Evolutionary conservation across 2,329 filamentous ascomycete species (phyloP), one percentile per base, ranked within the genome.

Genomic region (Xenoacremonium recifei): DNA sequence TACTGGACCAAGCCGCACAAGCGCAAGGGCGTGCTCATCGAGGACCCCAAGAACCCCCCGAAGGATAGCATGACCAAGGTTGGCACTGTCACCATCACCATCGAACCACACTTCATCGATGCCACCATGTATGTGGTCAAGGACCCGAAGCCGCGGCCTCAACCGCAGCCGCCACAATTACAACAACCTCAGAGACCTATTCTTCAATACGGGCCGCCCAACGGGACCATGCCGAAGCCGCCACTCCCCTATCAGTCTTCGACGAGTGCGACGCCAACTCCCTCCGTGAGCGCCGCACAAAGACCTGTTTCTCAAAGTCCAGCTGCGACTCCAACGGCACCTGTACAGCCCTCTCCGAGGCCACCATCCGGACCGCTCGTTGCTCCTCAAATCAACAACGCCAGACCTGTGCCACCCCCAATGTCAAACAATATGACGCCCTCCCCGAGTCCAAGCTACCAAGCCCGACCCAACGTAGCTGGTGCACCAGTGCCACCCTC

Each of bases 21-120:
- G 65, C 78, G 79, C 48, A 87, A 85, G 62, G 81, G 83, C 32
- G 76, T 79, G 3, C 63, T 81, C 18, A 75, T 77, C 40, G 82
- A 84, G 53, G 79, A 83, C 38, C 71, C 77, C 5, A 80, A 82
- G 52, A 87, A 87, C 54, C 84, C 83, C 2, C 68, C 82, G 48
- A 82, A 86, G 63, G 79, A 89, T 34, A 82, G 76, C 48, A 88
- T 89, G 82, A 72, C 76, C 50, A 87, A 83, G 62, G 76, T 89
- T 17, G 88, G 89, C 53, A 79, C 78, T 52, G 82, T 87, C 48
- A 82, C 82, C 23, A 81, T 95, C 48, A 85, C 81, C 17, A 81
- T 91, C 45, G 88, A 91, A 62, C 89, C 89, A 33, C 87, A 93
- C 59, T 79, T 87, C 32, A 80, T 93, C 53, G 85, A 90, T 51